Evolutionary conservation across 2,329 filamentous ascomycete genomes (phyloP), one percentile per base, ranked within the genome.

Genomic region (Didymella arachidicola): DNA sequence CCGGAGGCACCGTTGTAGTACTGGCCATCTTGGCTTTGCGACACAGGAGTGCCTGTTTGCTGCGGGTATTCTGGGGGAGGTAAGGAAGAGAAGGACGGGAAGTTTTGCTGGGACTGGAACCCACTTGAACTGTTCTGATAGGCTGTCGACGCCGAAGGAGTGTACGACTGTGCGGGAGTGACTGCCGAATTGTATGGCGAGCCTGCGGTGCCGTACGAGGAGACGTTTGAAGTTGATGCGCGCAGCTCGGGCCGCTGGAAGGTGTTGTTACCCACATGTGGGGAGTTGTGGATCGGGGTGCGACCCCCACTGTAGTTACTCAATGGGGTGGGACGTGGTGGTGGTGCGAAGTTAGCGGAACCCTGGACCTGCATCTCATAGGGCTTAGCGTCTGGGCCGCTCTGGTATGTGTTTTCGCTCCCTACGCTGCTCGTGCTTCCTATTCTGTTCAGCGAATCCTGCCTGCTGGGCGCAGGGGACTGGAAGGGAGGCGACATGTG

Each of bases 71-170:
- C 87, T 84, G 29, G 87, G 83, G 45, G 87, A 34, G 87, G 86
- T 45, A 90, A 77, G 57, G 83, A 71, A 8, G 73, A 84, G 66
- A 90, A 88, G 0, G 84, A 82, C 29, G 86, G 82, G 59, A 88
- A 87, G 62, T 84, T 87, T 62, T 87, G 83, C 55, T 88, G 84
- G 36, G 81, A 76, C 25, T 87, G 84, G 70, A 87, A 90, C 39
- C 77, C 73, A 60, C 76, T 73, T 53, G 75, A 73, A 29, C 61
- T 73, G 48, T 48, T 63, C 46, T 71, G 72, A 55, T 74, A 77
- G 63, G 69, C 41, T 74, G 73, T 56, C 81, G 84, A 44, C 78
- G 67, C 60, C 77, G 83, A 68, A 69, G 79, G 64, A 66, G 78
- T 52, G 79, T 79, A 69, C 81, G 82, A 69, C 71, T 79, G 70